A percentile compares a stretch with the other conserved stretches of the same genome.
Conservation (phyloP, 2,329 filamentous ascomycete genomes). For the Zymoseptoria tritici region DNA sequence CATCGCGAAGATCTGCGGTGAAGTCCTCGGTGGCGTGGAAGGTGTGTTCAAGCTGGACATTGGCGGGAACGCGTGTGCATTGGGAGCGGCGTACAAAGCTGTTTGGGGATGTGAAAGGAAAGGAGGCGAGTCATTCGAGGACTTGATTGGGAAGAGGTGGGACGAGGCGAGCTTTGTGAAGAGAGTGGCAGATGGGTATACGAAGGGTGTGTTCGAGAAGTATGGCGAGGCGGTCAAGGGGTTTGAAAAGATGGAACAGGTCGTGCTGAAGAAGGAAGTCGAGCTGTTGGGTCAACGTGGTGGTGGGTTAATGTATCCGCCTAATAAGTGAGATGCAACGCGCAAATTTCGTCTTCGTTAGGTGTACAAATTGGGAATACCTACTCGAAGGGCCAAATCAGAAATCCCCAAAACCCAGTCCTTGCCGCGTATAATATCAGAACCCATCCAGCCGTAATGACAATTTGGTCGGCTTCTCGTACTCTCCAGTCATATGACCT, state of each 20-base stretch:
- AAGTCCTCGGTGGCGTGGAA: constrained; percentile 81
- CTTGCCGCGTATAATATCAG: background rate
- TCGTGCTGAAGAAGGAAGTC: constrained; percentile 44
- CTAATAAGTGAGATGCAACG: background rate
- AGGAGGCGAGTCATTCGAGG: constrained; percentile 63
- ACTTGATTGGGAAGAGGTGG: constrained; percentile 78
- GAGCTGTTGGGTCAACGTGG: background rate
- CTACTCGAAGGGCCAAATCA: background rate
- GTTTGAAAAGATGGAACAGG: constrained; percentile 68
- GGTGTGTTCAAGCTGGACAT: constrained; percentile 92
- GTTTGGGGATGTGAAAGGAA: constrained; percentile 77
- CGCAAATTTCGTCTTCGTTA: background rate
- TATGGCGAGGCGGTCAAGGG: constrained; percentile 72
- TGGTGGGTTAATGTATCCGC: background rate
- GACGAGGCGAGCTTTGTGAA: constrained; percentile 74
- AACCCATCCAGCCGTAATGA: background rate
- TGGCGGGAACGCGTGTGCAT: constrained; percentile 86
- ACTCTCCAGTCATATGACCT: background rate
- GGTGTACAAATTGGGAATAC: background rate
- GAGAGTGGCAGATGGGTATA: constrained; percentile 76
- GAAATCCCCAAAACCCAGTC: background rate
- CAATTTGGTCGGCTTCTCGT: background rate
- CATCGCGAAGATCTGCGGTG: constrained; percentile 75
- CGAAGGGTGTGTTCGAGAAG: constrained; percentile 61
- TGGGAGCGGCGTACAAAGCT: constrained; percentile 92